These are phyloP conservation scores for Pisolithus orientalis DNA, from an alignment of 768 basidiomycete genomes.

Conservation along the genomic window DNA sequence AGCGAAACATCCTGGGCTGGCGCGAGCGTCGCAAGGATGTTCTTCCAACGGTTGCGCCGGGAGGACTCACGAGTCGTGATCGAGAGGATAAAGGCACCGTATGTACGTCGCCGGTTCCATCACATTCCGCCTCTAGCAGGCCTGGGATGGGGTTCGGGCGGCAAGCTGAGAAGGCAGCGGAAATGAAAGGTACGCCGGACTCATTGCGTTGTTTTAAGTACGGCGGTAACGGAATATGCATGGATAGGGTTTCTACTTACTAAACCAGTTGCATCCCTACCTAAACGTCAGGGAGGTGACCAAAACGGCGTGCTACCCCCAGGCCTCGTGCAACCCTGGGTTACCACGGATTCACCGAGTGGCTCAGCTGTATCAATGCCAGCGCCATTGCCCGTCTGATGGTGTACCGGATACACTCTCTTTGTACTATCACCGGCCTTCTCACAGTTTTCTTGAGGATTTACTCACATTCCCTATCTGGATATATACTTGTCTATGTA, in stretches of 20 bases:
- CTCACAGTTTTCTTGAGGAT: neutral
- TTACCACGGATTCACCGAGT: too few relatives aligned
- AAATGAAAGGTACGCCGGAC: slow-evolving; percentile 43
- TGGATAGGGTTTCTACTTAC: slow-evolving; percentile 48
- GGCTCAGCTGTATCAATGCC: neutral
- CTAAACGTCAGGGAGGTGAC: slow-evolving; percentile 31
- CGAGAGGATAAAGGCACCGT: slow-evolving; percentile 9
- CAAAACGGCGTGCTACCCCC: neutral
- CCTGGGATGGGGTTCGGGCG: slow-evolving; percentile 70
- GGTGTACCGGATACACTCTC: too few relatives aligned
- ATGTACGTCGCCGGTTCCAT: slow-evolving; percentile 2
- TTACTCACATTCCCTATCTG: neutral
- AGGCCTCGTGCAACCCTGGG: too few relatives aligned
- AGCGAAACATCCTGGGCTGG: slow-evolving; percentile 66
- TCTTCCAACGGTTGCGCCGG: slow-evolving; percentile 40
- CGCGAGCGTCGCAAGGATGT: slow-evolving; percentile 49
- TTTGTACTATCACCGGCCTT: too few relatives aligned
- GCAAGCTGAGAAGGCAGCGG: slow-evolving; percentile 76
- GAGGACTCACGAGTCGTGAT: slow-evolving; percentile 8
- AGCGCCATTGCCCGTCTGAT: too few relatives aligned
- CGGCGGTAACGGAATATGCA: neutral
- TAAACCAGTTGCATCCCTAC: slow-evolving; percentile 51
- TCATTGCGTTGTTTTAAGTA: slow-evolving; percentile 1
- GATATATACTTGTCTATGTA: neutral
- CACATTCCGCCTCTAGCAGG: slow-evolving; percentile 21